Evolutionary conservation across 371 early-diverging fungal species (phyloP).

Genomic region (Mucor indicus): DNA sequence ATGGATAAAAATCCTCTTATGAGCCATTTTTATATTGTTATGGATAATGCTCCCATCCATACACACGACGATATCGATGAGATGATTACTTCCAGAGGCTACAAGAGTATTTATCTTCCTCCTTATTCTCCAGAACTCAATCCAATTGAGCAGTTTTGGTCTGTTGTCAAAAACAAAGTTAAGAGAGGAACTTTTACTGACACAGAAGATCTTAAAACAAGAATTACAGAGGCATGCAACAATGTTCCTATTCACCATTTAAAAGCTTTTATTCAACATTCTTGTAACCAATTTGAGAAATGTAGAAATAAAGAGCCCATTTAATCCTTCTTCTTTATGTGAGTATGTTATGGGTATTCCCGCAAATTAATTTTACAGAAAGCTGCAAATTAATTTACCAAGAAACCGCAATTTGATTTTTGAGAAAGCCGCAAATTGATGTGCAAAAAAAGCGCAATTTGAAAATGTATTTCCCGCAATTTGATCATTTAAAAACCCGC

Average conservation of each 20-base stretch:
- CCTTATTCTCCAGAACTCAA: slow-evolving; percentile 1
- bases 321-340: too few species aligned
- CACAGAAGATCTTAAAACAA: not conserved
- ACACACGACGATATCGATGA: not conserved
- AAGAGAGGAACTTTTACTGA: not conserved
- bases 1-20: not conserved
- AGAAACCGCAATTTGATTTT: too few species aligned
- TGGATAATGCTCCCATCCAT: slow-evolving; percentile 1
- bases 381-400: too few species aligned
- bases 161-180: slow-evolving; percentile 6
- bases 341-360: too few species aligned
- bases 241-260: not conserved
- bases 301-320: slow-evolving; percentile 5
- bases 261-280: slow-evolving; percentile 2
- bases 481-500: too few species aligned
- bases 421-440: too few species aligned
- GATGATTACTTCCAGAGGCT: not conserved
- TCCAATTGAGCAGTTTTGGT: slow-evolving; percentile 8
- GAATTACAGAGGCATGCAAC: slow-evolving; percentile 8
- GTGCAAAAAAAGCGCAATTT: too few species aligned
- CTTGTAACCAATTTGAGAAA: slow-evolving; percentile 1
- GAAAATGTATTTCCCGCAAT: too few species aligned
- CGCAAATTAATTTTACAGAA: too few species aligned
- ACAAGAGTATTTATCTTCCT: slow-evolving; percentile 5
- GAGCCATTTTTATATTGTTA: slow-evolving; percentile 1